Evolutionary conservation across 306 rosid genomes (phyloP), one percentile per base, ranked within the genome.

Genomic region (Cercis canadensis): DNA sequence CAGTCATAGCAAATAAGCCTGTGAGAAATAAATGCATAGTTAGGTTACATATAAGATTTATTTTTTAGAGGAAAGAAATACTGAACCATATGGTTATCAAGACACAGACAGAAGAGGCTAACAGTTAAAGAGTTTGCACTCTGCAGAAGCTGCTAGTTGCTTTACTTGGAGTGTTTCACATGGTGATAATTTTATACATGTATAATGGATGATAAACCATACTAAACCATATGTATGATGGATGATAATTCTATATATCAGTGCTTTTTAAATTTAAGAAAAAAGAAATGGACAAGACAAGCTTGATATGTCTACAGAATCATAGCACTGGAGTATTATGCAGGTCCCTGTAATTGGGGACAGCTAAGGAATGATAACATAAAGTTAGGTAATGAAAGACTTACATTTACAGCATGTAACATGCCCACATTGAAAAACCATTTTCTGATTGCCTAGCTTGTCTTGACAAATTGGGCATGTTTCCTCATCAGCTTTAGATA

Each of bases 351-450:
- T 52, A 18, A 57, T 31, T n/a, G 24, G 44, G 50, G 65, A 64
- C 36, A 45, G 44, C 17, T 43, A 51, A 65, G 8, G 52, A 39
- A 57, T 72, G 57, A 43, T 46, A 40, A 17, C 53, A 69, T 78
- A 56, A 37, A 50, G 73, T 67, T 47, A 46, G 39, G 59, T 53
- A 57, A 18, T 43, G 47, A 40, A 76, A 51, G 41, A 79, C 90
- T 88, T 83, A 93, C 98, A 94, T 90, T 87, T 90, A 83, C 96
- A 94, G 83, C 97, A 90, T 40, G 92, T 90, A 57, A 90, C 51
- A 73, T 90, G 98, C 66, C 98, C 98, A 77, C 98, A 94, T 66
- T 88, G 97, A 82, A 94, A 94, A 67, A 94, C 97, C 96, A 89
- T 94, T 87, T 89, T 90, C 78, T 81, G 87, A 67, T 74, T 81